Percentiles rank a stretch among this genome's conserved stretches.
Evolutionary conservation across 1,139 yeast genomes (phyloP).

Genomic region (Geotrichum armillariae): DNA sequence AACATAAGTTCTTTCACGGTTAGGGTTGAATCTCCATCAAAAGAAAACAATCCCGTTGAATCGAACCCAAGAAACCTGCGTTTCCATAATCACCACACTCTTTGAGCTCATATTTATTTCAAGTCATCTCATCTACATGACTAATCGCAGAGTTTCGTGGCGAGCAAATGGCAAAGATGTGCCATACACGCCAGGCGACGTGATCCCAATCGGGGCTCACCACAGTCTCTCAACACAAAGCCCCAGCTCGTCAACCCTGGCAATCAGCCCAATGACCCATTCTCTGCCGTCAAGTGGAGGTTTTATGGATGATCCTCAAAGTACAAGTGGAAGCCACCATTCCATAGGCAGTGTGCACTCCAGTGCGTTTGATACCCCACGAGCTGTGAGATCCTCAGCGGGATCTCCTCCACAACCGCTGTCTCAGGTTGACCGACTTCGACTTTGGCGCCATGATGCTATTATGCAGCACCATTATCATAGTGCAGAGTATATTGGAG

Average conservation of each 20-base stretch:
- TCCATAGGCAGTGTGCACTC: conserved; percentile 5
- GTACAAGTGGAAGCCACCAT: not conserved
- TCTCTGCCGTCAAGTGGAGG: conserved; percentile 16
- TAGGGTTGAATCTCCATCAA: conserved; percentile 10
- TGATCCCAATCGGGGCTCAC: conserved; percentile 11
- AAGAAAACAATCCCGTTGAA: not conserved
- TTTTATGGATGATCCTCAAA: conserved; percentile 3
- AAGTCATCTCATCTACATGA: conserved; percentile 1
- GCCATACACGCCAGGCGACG: conserved; percentile 20
- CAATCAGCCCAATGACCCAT: conserved; percentile 22
- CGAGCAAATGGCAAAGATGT: conserved; percentile 14
- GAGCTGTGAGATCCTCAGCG: conserved; percentile 10
- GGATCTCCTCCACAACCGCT: conserved; percentile 34
- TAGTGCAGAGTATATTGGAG: conserved; percentile 91
- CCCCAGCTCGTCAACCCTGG: conserved; percentile 23
- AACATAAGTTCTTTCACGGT: not conserved
- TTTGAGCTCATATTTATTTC: not conserved
- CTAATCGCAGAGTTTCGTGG: conserved; percentile 13
- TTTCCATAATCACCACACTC: not conserved
- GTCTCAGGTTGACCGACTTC: conserved; percentile 80
- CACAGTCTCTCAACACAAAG: conserved; percentile 19
- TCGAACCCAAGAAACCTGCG: not conserved
- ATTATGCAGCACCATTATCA: conserved; percentile 86
- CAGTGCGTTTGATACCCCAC: conserved; percentile 19
- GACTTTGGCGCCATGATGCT: conserved; percentile 95